Evolutionary conservation across 1,284 basidiomycete genomes (phyloP), one percentile per base, ranked within the genome.

Genomic region (Boletus mariae): DNA sequence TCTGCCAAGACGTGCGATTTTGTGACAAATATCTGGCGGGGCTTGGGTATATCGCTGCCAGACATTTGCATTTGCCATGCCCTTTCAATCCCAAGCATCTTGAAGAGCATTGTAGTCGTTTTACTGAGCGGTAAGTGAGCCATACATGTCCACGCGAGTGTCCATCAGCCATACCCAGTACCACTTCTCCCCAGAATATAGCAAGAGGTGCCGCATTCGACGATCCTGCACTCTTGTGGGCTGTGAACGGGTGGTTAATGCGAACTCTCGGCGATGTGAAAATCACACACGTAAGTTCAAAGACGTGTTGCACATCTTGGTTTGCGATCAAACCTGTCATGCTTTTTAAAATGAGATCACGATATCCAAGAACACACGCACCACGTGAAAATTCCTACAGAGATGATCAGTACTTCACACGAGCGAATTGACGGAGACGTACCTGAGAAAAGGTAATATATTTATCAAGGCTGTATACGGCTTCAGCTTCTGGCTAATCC

Each of bases 141-240:
- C n/a, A 38, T 34, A 38, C 3, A n/a, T 44, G 8, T 45, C 38
- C 34, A 17, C 15, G 0, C 15, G 2, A 20, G 9, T 3, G 12
- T 15, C 49, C 1, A 57, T 17, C 29, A 26, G 17, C 51, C 71
- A 17, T 64, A 85, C 84, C 86, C 85, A 0, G 86, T 89, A 2
- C 87, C 87, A 59, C 85, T 87, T 35, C 87, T 73, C 0, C 86
- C 87, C 4, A 88, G 60, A n/a, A 89, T 85, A 63, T 83, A 87
- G 54, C 83, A 86, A 0, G 85, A 86, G 1, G 73, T 68, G 0
- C 69, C 67, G 60, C 87, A 76, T 45, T 87, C 79, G 11, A 87
- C 79, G 25, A 90, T 85, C 45, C 67, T 71, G 61, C 76, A 79
- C 59, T 90, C 87, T 28, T 78, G 70, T 0, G 77, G 68, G 0